A percentile compares a stretch with the other conserved stretches of the same genome.
phyloP scores from a whole-genome alignment of 495 filamentous ascomycete species.

The Extremus antarcticus region DNA sequence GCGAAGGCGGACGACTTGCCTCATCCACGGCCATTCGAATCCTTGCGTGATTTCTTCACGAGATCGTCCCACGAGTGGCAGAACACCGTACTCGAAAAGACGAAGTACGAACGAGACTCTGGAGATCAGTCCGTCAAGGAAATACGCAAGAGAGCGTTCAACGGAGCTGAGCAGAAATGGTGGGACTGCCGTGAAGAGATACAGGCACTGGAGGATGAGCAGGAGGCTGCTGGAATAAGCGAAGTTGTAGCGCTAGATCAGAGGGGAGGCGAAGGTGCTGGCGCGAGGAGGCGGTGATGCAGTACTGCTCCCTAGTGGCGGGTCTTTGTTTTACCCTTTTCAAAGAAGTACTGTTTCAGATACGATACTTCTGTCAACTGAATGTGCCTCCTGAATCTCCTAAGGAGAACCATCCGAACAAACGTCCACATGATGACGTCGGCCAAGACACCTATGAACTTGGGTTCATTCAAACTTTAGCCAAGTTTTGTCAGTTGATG shows the following conservation, averaged over 20 bases:
- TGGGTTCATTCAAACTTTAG: no score
- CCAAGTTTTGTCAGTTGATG: no score
- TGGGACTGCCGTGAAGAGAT: slow-evolving; percentile 98
- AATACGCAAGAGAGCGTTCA: slow-evolving; percentile 78
- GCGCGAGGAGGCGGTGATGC: slow-evolving; percentile 4
- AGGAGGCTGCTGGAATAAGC: slow-evolving; percentile 88
- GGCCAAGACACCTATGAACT: background rate
- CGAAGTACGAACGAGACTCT: slow-evolving; percentile 44
- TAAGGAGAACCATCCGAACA: no score
- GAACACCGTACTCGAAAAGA: slow-evolving; percentile 59
- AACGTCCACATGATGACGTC: background rate
- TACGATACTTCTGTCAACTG: no score
- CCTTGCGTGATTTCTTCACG: slow-evolving; percentile 79
- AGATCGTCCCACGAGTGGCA: slow-evolving; percentile 88
- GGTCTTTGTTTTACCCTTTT: no score
- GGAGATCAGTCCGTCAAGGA: slow-evolving; percentile 74
- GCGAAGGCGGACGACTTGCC: slow-evolving; percentile 48
- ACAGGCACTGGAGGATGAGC: slow-evolving; percentile 83
- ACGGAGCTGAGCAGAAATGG: slow-evolving; percentile 88
- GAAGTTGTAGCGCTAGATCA: slow-evolving; percentile 56
- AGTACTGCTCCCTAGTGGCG: no score
- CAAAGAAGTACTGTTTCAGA: no score
- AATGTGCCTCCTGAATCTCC: no score
- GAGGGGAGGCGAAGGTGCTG: slow-evolving; percentile 10
- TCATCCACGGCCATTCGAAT: slow-evolving; percentile 78